A percentile compares a stretch with the other conserved stretches of the same genome.
Evolutionary conservation across 1,284 basidiomycete species (phyloP).

Genomic region (Tilletia setariae): DNA sequence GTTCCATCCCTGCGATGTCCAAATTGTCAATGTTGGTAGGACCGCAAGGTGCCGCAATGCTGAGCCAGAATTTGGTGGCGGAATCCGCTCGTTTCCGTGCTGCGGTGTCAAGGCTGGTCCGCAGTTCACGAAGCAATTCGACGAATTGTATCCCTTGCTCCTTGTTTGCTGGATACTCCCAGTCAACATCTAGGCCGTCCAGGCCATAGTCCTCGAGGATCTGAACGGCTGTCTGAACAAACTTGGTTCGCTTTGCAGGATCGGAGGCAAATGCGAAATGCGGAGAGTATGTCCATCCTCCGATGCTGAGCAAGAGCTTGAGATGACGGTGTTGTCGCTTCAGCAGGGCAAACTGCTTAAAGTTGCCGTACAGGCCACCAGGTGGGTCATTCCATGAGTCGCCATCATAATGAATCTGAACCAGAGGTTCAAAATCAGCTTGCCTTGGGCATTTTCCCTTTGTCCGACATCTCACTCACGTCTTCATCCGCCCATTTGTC

Average conservation of each 20-base stretch:
- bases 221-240: slow-evolving; percentile 69
- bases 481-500: slow-evolving; percentile 75
- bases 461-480: slow-evolving; percentile 17
- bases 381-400: slow-evolving; percentile 58
- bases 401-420: slow-evolving; percentile 60
- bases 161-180: slow-evolving; percentile 44
- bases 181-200: slow-evolving; percentile 63
- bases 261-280: slow-evolving; percentile 49
- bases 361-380: slow-evolving; percentile 71
- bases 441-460: neutral
- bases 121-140: slow-evolving; percentile 67
- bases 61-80: slow-evolving; percentile 63
- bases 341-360: slow-evolving; percentile 79
- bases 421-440: neutral
- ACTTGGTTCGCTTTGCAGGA: slow-evolving; percentile 61
- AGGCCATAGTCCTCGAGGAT: slow-evolving; percentile 81
- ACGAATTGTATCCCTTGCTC: slow-evolving; percentile 71
- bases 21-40: slow-evolving; percentile 66
- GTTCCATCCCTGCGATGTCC: slow-evolving; percentile 70
- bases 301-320: slow-evolving; percentile 55
- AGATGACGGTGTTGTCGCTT: slow-evolving; percentile 68
- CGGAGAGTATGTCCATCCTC: slow-evolving; percentile 55
- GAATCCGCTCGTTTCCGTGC: slow-evolving; percentile 60
- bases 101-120: slow-evolving; percentile 65
- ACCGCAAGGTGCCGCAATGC: slow-evolving; percentile 79